Conservation (phyloP, 2,329 filamentous ascomycete genomes). For the Pezicula neosporulosa region DNA sequence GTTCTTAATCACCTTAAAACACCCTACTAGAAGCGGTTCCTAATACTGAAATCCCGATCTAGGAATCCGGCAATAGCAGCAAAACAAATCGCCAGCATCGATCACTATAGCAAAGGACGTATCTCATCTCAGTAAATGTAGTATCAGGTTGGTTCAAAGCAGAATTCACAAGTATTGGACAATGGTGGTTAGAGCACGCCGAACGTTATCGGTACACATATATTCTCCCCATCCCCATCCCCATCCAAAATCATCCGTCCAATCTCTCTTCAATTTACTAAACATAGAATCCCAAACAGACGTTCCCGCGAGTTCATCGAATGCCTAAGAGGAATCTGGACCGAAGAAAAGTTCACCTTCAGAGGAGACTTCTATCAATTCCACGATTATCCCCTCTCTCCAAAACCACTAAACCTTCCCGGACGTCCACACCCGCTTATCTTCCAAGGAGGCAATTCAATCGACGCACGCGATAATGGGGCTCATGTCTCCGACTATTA, state of each 20-base stretch:
- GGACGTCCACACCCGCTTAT: constrained; percentile 46
- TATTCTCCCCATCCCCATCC: too few species aligned
- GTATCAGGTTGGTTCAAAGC: constrained; percentile 52
- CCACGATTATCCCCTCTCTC: constrained; percentile 44
- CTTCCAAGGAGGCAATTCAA: constrained; percentile 49
- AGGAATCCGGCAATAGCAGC: constrained; percentile 45
- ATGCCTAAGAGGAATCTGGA: constrained; percentile 49
- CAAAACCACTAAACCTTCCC: constrained; percentile 43
- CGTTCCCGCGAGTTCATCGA: constrained; percentile 47
- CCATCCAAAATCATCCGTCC: not conserved
- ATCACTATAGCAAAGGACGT: constrained; percentile 47
- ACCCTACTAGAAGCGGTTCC: too few species aligned
- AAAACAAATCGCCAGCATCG: constrained; percentile 50
- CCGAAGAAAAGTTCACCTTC: constrained; percentile 43
- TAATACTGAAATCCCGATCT: too few species aligned
- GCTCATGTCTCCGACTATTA: constrained; percentile 46
- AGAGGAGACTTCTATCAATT: constrained; percentile 51
- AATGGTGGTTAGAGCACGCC: constrained; percentile 52
- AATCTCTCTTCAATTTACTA: not conserved
- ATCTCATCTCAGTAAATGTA: constrained; percentile 49
- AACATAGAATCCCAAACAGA: constrained; percentile 1
- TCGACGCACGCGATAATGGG: constrained; percentile 46
- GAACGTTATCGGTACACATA: constrained; percentile 44
- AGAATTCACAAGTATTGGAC: constrained; percentile 47
- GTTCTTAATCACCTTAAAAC: too few species aligned